Base-by-base conservation (phyloP, 805 yeast species). In the Kodamaea kaohsiungensis region DNA sequence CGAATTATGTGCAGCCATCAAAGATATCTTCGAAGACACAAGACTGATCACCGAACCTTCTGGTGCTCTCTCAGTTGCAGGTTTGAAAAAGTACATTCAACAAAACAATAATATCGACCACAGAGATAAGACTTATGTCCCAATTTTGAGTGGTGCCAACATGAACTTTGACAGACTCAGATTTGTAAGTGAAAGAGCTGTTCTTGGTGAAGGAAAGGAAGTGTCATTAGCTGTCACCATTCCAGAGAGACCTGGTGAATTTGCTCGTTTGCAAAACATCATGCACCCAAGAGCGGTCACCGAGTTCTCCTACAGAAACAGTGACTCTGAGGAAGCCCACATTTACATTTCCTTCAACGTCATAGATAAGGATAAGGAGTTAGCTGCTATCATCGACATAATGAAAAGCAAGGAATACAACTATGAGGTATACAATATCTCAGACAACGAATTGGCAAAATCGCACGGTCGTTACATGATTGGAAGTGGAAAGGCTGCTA, bases 181-280 rank as follows among this genome's bases (percentile, higher is more conserved):
- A 68, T 95, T 95, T 70, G 98, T 95, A 17, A 84, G 96, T 55
- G 99, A 95, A 72, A 87, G 99, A 72, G 98, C 99, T 12, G 96
- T 90, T 50, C 80, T 95, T n/a, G 99, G 99, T 73, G 98, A 93
- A 69, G 99, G 98, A 53, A 89, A 87, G 62, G 99, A 95, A 75
- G 96, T 91, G 6, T 93, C 96, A 64, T 78, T 95, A 79, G 83
- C 89, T 47, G 91, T 92, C 15, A 86, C 91, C 45, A 91, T 95
- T 59, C 98, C 98, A 19, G 99, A 95, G 69, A 73, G 77, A 46
- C 97, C 98, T 16, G 99, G 98, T 27, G 88, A 96, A 53, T 95
- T 95, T 73, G 79, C 82, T 52, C 82, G 83, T 60, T 79, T 95
- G 57, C 96, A 91, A 65, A 77, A 79, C 39, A 79, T 89, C 45